Evolutionary conservation across 805 yeast species (phyloP), one percentile per base, ranked within the genome.

Genomic region (Hermanozyma aechmeae): DNA sequence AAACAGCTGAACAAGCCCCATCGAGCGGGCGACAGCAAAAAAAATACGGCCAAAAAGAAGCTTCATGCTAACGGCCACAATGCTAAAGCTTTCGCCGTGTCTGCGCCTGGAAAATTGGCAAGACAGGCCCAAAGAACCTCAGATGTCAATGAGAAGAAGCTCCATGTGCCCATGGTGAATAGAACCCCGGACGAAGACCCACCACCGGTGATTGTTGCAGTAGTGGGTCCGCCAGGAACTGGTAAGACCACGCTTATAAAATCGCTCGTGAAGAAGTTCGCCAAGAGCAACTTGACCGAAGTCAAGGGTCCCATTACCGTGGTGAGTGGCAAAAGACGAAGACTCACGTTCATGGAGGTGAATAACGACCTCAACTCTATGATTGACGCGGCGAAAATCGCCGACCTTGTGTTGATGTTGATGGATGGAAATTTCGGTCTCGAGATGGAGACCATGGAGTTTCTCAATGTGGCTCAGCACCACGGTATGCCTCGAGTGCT

Each of bases 361-460:
- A 73, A 79, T 9, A 89, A 87, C 45, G 98, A 92, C 53, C 59
- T 92, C 50, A 87, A 85, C 53, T 79, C 96, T 6, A 92, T 93
- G 97, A 76, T 87, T 24, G 99, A 92, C 58, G 75, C 92, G 22
- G 95, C 97, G 16, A 92, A 92, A 48, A 76, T 87, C 33, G 95
- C 97, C 0, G 99, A 92, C 56, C 65, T 92, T 37, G 95, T 93
- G 7, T 65, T 92, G 27, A 53, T 92, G 36, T 60, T 92, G 69
- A 76, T 92, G 35, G 99, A 92, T 61, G 97, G 98, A 34, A 92
- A 92, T 53, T 92, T 85, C 52, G 99, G 99, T 6, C 76, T 92
- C 35, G 99, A 92, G 63, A 92, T 92, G 99, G 99, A 92, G 58
- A 92, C 98, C 6, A 93, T 92, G 97, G 99, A 92, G 58, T 92